Conservation (phyloP, 2,329 filamentous ascomycete species). For the Cercospora berteroae region DNA sequence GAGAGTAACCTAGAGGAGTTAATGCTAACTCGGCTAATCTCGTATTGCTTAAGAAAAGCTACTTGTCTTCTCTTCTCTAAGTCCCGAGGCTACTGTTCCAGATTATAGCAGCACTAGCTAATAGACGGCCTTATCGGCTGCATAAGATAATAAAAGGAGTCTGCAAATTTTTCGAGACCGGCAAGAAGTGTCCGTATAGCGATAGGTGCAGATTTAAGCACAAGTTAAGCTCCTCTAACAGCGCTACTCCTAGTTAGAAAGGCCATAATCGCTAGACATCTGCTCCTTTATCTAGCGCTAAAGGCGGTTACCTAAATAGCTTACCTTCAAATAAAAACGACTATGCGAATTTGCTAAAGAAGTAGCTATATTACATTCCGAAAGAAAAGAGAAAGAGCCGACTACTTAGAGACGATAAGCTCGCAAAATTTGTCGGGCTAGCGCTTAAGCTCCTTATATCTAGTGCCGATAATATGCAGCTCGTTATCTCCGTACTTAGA, state of each 20-base stretch:
- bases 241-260: too few species aligned
- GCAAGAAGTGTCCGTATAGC: too few species aligned
- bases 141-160: too few species aligned
- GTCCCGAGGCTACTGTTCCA: not conserved
- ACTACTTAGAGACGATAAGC: slow-evolving; percentile 9
- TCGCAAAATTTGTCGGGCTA: not conserved
- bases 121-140: not conserved
- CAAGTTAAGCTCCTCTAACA: too few species aligned
- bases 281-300: too few species aligned
- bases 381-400: not conserved
- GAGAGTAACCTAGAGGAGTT: not conserved
- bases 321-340: too few species aligned
- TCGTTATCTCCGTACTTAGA: slow-evolving; percentile 5
- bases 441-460: slow-evolving; percentile 9
- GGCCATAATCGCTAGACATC: too few species aligned
- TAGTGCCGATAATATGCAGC: slow-evolving; percentile 11
- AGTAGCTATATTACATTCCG: slow-evolving; percentile 3
- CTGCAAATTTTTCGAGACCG: too few species aligned
- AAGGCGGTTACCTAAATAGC: too few species aligned
- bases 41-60: not conserved
- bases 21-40: not conserved
- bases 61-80: not conserved
- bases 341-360: not conserved
- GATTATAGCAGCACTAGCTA: not conserved
- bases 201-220: too few species aligned